Conservation (phyloP, 164 flowering plant species). For the Stephania yunnanensis region DNA sequence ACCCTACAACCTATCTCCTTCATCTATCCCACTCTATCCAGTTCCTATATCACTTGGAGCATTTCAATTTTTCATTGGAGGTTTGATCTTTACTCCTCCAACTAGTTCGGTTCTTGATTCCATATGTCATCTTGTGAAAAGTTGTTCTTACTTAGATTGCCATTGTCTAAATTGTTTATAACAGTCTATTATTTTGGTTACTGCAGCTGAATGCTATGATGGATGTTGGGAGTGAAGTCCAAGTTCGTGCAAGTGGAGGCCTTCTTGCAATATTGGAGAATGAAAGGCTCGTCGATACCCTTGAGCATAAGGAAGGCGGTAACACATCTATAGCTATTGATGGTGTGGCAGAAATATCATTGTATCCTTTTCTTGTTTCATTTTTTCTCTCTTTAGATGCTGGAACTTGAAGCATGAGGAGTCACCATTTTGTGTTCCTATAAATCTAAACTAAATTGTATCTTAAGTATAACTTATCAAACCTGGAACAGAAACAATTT, state of each 20-base stretch:
- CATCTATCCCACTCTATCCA: neutral
- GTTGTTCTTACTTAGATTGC: neutral
- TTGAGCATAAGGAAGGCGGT: conserved; percentile 74
- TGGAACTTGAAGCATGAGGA: neutral
- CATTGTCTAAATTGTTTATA: neutral
- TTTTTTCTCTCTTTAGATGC: neutral
- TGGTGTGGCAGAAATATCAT: conserved; percentile 64
- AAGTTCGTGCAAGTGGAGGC: conserved; percentile 97
- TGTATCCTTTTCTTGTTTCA: conserved; percentile 47
- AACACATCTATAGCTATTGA: conserved; percentile 71
- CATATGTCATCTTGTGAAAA: neutral
- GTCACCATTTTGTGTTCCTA: neutral
- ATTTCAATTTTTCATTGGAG: neutral
- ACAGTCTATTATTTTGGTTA: conserved; percentile 8
- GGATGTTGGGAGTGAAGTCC: conserved; percentile 84
- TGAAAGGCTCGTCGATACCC: conserved; percentile 86
- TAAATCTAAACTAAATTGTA: neutral
- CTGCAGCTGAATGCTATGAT: conserved; percentile 87
- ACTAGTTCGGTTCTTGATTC: neutral
- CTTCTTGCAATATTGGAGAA: conserved; percentile 91
- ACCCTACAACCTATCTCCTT: neutral
- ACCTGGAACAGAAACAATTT: conserved; percentile 61
- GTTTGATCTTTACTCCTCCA: neutral
- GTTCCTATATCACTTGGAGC: neutral
- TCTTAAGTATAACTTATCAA: conserved; percentile 26